Evolutionary conservation across 2,329 filamentous ascomycete genomes (phyloP).

Genomic region (Trichocomaceae sp.): DNA sequence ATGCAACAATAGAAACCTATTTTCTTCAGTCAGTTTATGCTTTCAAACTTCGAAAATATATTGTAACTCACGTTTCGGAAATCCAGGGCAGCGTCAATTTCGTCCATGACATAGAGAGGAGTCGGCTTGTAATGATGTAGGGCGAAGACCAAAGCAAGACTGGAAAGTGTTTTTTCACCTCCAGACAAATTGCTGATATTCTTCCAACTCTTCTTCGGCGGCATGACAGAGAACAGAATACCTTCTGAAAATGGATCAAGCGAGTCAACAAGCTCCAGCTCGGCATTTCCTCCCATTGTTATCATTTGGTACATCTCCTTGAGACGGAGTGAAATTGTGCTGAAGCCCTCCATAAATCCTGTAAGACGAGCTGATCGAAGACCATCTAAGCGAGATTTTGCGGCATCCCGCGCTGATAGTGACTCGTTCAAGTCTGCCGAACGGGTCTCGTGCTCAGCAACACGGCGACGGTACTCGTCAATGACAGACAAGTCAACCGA

Average conservation of each 20-base stretch:
- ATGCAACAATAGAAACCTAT: slow-evolving; percentile 91
- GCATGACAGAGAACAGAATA: slow-evolving; percentile 97
- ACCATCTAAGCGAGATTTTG: slow-evolving; percentile 89
- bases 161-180: slow-evolving; percentile 94
- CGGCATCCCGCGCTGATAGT: slow-evolving; percentile 69
- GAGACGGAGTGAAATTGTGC: slow-evolving; percentile 81
- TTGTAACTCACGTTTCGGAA: slow-evolving; percentile 79
- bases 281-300: slow-evolving; percentile 97
- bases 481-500: slow-evolving; percentile 85
- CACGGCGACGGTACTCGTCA: slow-evolving; percentile 77
- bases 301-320: slow-evolving; percentile 99
- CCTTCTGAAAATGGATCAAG: slow-evolving; percentile 96
- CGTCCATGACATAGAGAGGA: slow-evolving; percentile 97
- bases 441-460: slow-evolving; percentile 72
- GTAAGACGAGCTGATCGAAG: slow-evolving; percentile 83
- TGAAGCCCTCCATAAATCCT: slow-evolving; percentile 98
- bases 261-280: slow-evolving; percentile 92
- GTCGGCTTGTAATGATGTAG: slow-evolving; percentile 97
- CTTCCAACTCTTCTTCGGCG: slow-evolving; percentile 99
- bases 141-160: slow-evolving; percentile 92
- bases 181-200: slow-evolving; percentile 94
- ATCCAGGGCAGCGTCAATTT: slow-evolving; percentile 96
- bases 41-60: neutral
- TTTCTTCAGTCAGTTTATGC: slow-evolving; percentile 11
- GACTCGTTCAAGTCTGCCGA: slow-evolving; percentile 78